Base-by-base conservation (phyloP, 768 basidiomycete genomes). In the Tricholoma flavovirens region DNA sequence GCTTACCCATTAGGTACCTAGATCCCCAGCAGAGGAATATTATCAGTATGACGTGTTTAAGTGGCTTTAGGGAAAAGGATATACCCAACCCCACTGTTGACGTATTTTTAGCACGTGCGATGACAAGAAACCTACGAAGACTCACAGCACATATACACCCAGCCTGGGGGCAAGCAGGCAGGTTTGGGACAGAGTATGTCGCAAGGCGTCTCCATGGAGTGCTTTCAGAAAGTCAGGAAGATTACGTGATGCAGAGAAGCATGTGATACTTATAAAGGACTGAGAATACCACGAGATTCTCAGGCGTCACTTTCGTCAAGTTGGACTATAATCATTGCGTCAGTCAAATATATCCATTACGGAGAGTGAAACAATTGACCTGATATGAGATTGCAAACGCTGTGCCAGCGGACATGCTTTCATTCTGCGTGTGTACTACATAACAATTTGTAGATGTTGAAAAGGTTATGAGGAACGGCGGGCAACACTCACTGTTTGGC, bases 331-430 rank as follows among this genome's bases (percentile, higher is more conserved):
- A 26, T n/a, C 22, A 43, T 5, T 40, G 12, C 32, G 17, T 50
- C 33, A 51, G 17, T 15, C n/a, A 49, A 48, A 57, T 49, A 30
- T 42, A 32, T 3, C 10, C 2, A 14, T 9, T 1, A 7, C 22
- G 17, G 43, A 8, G 15, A 55, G 29, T 5, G 21, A 19, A 50
- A 15, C 17, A 38, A 61, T 63, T 21, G 53, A 79, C 79, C 36
- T 73, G 63, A 58, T 83, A 83, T 12, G 80, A 74, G 49, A 83
- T 83, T 17, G 80, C 80, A 56, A 83, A 81, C 2, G 77, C 80
- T 38, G 79, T 77, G 2, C 81, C 81, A 42, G 81, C 79, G 46
- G 80, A 78, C 68, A 69, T 75, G 10, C 73, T 69, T 53, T 77
- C 65, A 54, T 81, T 80, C 58, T 81, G 79, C 1, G 80, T 71